These are phyloP conservation scores for Fistulinella cinereoalba DNA, from an alignment of 1,284 basidiomycete species.

Conservation along the genomic window DNA sequence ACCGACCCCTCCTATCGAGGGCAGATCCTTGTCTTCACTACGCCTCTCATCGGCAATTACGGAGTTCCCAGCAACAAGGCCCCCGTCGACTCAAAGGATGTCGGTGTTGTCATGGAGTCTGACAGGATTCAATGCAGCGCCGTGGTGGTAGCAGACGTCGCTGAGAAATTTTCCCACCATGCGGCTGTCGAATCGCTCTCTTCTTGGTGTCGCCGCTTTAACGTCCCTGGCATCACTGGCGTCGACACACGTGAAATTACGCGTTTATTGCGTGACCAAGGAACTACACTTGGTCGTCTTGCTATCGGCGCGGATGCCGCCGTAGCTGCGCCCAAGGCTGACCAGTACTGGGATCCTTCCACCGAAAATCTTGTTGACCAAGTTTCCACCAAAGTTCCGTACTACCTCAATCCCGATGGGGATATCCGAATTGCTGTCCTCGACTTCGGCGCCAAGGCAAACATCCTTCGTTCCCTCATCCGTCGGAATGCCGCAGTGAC, in stretches of 20 bases:
- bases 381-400: conserved; percentile 71
- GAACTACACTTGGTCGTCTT: conserved; percentile 86
- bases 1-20: conserved; percentile 99
- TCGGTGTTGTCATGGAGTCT: conserved; percentile 90
- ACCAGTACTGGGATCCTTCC: conserved; percentile 86
- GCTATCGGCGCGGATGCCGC: conserved; percentile 51
- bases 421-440: conserved; percentile 85
- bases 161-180: conserved; percentile 94
- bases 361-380: conserved; percentile 85
- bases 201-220: conserved; percentile 94
- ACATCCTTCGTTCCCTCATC: conserved; percentile 97
- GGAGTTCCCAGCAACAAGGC: conserved; percentile 85
- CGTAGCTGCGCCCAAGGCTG: conserved; percentile 51
- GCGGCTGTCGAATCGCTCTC: conserved; percentile 88
- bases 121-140: conserved; percentile 92
- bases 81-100: conserved; percentile 49
- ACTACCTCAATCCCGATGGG: conserved; percentile 74
- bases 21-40: conserved; percentile 97
- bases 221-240: conserved; percentile 93
- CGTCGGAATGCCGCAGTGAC: conserved; percentile 94
- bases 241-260: conserved; percentile 97
- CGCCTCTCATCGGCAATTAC: conserved; percentile 97
- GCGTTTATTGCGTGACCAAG: conserved; percentile 93
- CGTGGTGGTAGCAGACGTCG: conserved; percentile 92
- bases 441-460: conserved; percentile 99